Evolutionary conservation across 2,329 filamentous ascomycete species (phyloP), one percentile per base, ranked within the genome.

Genomic region (Stemphylium vesicarium): DNA sequence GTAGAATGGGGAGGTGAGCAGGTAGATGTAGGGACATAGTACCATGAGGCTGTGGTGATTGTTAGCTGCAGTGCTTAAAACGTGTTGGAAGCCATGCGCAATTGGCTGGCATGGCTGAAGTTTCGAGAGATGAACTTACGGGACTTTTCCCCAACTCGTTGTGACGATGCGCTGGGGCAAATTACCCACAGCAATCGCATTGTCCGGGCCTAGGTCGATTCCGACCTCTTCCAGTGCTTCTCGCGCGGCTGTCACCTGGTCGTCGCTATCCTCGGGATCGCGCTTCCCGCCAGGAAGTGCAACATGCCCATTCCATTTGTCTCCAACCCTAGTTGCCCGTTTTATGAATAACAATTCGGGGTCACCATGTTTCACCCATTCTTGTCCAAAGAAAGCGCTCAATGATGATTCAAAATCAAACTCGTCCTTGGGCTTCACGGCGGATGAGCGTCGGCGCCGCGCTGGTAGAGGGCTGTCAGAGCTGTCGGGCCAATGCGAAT

Each of bases 321-420:
- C 88, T 7, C 87, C 86, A 50, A 81, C 79, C 33, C 88, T 79
- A 4, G 86, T 81, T 2, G 88, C 84, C 40, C 88, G 79, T 69
- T 90, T 90, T 71, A 90, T 90, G 71, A 90, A 89, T 3, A 90
- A 78, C n/a, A 87, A 78, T 70, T 90, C 88, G 0, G 87, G 84
- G 57, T 87, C 84, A 20, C 87, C 87, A 69, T 87, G 75, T 60
- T 83, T 80, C 6, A 88, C 85, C 88, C 88, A 90, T 13, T 81
- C 71, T 63, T 87, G 85, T 1, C 78, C 75, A 68, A 89, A 90
- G 76, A 89, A 89, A 8, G 78, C 72, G 29, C 83, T 75, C 32
- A 87, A 58, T 35, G 80, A 77, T 35, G 81, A 72, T 50, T 77
- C 62, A 33, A 74, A 69, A 11, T 70, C 69, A 10, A 69, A 61